phyloP scores from a whole-genome alignment of 106 monocot species.

The Allium sativum region DNA sequence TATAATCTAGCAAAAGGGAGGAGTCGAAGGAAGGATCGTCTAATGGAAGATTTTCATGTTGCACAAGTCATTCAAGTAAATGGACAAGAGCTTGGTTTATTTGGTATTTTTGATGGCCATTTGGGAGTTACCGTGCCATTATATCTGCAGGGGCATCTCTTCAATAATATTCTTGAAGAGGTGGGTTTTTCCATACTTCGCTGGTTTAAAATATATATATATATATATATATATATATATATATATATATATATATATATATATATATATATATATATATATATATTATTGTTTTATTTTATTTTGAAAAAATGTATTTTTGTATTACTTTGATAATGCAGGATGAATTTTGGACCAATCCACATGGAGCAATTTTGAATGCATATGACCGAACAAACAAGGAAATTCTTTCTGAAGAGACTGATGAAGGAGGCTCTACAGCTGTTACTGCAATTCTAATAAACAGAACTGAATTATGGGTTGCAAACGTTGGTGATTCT shows the following conservation, averaged over 20 bases:
- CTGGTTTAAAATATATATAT: neutral
- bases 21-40: constrained; percentile 31
- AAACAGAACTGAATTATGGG: constrained; percentile 43
- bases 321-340: constrained; percentile 5
- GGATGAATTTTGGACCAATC: constrained; percentile 66
- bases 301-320: neutral
- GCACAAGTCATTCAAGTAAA: constrained; percentile 34
- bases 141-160: constrained; percentile 66
- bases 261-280: too few relatives aligned
- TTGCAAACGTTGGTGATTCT: constrained; percentile 79
- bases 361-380: constrained; percentile 52
- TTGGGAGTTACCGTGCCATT: constrained; percentile 53
- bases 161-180: constrained; percentile 63
- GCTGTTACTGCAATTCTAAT: constrained; percentile 77
- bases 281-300: neutral
- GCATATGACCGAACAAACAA: constrained; percentile 74
- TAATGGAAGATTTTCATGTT: constrained; percentile 78
- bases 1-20: constrained; percentile 60
- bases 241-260: too few relatives aligned
- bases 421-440: constrained; percentile 65
- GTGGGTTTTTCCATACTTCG: constrained; percentile 11
- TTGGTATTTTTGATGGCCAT: constrained; percentile 81
- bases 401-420: constrained; percentile 51
- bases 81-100: constrained; percentile 57
- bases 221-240: too few relatives aligned